Base-by-base conservation (phyloP, 2,329 filamentous ascomycete species). In the Paecilomyces variotii region DNA sequence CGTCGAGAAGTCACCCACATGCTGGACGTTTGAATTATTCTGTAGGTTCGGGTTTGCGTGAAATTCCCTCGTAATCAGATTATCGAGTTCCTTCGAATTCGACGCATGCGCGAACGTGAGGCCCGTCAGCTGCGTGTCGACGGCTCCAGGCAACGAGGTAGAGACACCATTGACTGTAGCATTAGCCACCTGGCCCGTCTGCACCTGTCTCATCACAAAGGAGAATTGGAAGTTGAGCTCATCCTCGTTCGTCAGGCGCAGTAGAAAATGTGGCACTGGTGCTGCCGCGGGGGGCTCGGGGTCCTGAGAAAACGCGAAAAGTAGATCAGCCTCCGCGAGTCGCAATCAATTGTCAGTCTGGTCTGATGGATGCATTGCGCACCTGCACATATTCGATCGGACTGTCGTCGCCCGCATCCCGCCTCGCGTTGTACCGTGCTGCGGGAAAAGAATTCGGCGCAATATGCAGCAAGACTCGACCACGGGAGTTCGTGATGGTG, bases 11-110 rank as follows among this genome's bases (percentile, higher is more conserved):
- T 96, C 91, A 2, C 94, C 94, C n/a, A 99, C 87, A 52, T 97
- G 82, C 68, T 95, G 89, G 45, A 99, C 94, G 70, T 97, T 97
- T 57, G 91, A 84, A 70, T 97, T 97, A 72, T 96, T 97, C 79
- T 99, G 94, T 58, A 99, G 80, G 70, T 99, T 99, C 0, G 94
- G 94, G 70, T 99, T 91, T 64, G 93, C 91, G 66, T 97, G 91
- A 68, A 99, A 97, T 74, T 99, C 94, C 66, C 92, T 83, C 14
- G 93, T 97, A 54, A 97, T 87, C 53, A 99, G 79, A 65, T 94
- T 97, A 70, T 97, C 94, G 57, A 99, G 84, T 68, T 99, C 94
- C 75, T 85, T 89, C 32, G 85, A 78, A 56, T 87, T 96, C 0
- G 92, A 90, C 50, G 90, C 93, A 73, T 93, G 93, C 62, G 95